Evolutionary conservation across 208 protist genomes (phyloP), one percentile per base, ranked within the genome.

Genomic region (Acanthamoeba castellanii): DNA sequence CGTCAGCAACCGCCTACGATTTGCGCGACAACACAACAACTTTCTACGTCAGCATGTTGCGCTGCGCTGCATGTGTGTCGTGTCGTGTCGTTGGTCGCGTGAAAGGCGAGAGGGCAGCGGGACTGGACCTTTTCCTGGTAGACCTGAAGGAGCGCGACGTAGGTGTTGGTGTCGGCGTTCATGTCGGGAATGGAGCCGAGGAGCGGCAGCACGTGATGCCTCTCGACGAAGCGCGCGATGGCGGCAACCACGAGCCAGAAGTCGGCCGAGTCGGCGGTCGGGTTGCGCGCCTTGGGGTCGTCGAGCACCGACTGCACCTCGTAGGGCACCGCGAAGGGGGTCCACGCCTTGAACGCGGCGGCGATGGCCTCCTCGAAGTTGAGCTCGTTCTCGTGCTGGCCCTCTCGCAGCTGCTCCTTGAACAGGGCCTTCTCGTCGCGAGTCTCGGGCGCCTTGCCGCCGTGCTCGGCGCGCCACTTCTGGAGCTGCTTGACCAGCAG

Each of bases 131-230:
- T 94, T 42, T 92, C 85, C 45, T 92, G 85, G 32, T 92, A 92
- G 64, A 92, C 57, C 57, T 74, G 85, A 18, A 76, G 90, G 50
- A 94, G 90, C 6, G 42, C 66, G 25, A 94, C 68, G 70, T 94
- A 94, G 14, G 97, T 98, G 25, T 95, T 78, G n/a, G 99, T 99
- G 37, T 98, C 98, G n/a, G 99, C 98, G 6, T 96, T 98, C 94
- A 99, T 98, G 96, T 99, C 99, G 20, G 99, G 99, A 8, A 99
- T 78, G 94, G 97, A 96, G 68, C 98, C 98, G 55, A 95, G 95
- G 32, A 99, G 95, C 3, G 99, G 99, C 22, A 99, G 95, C 7
- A 59, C 52, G 20, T 96, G 96, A 45, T 88, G 27, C 34, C 81
- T 84, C 4, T 89, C 72, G 30, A 98, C 94, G 84, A 98, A 98